Evolutionary conservation across 257 asterid species (phyloP).

Genomic region (Misopates orontium): DNA sequence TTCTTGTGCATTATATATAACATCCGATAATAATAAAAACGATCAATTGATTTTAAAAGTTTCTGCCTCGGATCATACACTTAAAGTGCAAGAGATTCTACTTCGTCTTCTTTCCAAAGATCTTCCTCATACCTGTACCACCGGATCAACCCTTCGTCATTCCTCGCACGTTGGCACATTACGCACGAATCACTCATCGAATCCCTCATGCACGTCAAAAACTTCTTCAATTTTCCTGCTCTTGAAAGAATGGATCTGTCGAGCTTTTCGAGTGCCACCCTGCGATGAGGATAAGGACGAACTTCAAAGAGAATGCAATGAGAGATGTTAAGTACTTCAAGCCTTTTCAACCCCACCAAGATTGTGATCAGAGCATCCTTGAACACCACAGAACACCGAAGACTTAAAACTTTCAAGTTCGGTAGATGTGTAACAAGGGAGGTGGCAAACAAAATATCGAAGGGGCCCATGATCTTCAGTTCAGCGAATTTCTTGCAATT

Average conservation of each 20-base stretch:
- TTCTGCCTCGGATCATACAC: too few species aligned
- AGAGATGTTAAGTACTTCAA: slow-evolving; percentile 80
- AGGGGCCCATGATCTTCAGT: slow-evolving; percentile 77
- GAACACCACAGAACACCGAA: slow-evolving; percentile 60
- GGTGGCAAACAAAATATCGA: slow-evolving; percentile 53
- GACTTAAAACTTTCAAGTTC: slow-evolving; percentile 65
- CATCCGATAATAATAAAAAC: too few species aligned
- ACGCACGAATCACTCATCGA: slow-evolving; percentile 44
- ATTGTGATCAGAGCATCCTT: slow-evolving; percentile 53
- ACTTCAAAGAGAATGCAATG: slow-evolving; percentile 57
- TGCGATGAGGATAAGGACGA: slow-evolving; percentile 39
- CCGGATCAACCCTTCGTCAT: slow-evolving; percentile 75
- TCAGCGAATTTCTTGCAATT: slow-evolving; percentile 64
- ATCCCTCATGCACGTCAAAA: slow-evolving; percentile 67
- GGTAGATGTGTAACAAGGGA: slow-evolving; percentile 52
- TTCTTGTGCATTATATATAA: too few species aligned
- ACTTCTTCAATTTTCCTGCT: slow-evolving; percentile 45
- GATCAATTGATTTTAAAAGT: too few species aligned
- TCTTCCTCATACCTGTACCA: slow-evolving; percentile 86
- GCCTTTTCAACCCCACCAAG: slow-evolving; percentile 52
- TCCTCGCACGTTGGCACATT: slow-evolving; percentile 62
- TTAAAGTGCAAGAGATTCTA: slow-evolving; percentile 66
- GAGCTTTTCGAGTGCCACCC: slow-evolving; percentile 36
- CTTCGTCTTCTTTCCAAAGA: slow-evolving; percentile 81
- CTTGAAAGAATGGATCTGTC: slow-evolving; percentile 47